Base-by-base conservation (phyloP, 495 filamentous ascomycete species). In the Penicillium atrosanguineum region DNA sequence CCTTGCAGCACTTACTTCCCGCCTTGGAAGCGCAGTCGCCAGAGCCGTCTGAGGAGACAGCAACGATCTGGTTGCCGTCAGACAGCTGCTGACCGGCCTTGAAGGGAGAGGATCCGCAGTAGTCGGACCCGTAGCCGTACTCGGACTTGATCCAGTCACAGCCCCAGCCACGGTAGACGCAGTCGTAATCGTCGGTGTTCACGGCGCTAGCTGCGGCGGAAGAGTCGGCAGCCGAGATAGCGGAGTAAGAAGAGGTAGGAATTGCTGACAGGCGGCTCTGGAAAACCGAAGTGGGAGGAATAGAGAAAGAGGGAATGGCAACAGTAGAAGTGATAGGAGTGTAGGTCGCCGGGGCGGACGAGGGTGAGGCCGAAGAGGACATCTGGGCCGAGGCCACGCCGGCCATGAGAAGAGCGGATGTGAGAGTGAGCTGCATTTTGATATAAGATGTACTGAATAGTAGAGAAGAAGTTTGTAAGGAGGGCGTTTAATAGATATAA, bases 391-490 rank as follows among this genome's bases (percentile, higher is more conserved):
- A 18, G 40, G 46, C 46, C 46, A 48, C 15, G 46, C 46, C 34
- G 29, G 46, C 46, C 19, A 55, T 28, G 28, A 55, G 46, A 16
- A 46, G 28, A 26, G 42, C 4, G 23, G 41, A 38, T 20, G 53
- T 20, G 46, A 49, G 12, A 4, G 28, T 49, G 46, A 49, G 38
- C 38, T 49, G 46, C 53, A 55, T 55, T 83, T 40, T 40, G 38
- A 34, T 34, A 6, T 31, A 6, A 8, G 28, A 31, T 4, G 11
- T 6, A 6, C 7, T 12, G 31, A 15, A 4, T 14, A 9, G 28
- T 31, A 31, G 31, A 34, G 31, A 12, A 34, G 9, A 15, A 12
- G 28, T 8, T 9, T 12, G 26, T 28, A 1, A 31, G 28, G 11
- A 31, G 3, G 28, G 14, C 11, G 1, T 14, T 14, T 8, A 14